Base-by-base conservation (phyloP, 371 early-diverging fungal species). In the Mortierella sp. region DNA sequence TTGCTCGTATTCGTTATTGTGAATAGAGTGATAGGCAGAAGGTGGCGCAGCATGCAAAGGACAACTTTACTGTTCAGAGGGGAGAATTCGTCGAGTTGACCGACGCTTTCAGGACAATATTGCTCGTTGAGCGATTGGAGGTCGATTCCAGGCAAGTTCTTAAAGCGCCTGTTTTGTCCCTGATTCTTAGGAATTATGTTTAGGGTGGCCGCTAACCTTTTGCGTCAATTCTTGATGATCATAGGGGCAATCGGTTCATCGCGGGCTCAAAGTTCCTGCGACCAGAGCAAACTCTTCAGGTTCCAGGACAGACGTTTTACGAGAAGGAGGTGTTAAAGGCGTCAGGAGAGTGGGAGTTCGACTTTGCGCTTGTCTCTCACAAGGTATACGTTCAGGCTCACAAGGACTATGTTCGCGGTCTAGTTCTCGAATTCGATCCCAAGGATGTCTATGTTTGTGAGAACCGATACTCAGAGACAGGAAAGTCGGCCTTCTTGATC, bases 361-460 rank as follows among this genome's bases (percentile, higher is more conserved):
- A 88, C 29, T 85, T 88, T 76, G 74, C 77, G 26, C 77, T 89
- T 1, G 85, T 89, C 13, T 70, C 73, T 41, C 88, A 85, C 66
- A 86, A 86, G 69, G 86, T 87, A 48, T 88, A 85, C 68, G 85
- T 89, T 13, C 80, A 90, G 68, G 85, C 89, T 4, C 87, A 86
- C 50, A 85, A 86, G 52, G 88, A 88, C 41, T 90, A 81, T 40
- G 77, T 89, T 45, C 85, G 85, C 22, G 85, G 81, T 19, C 79
- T 77, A 2, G 88, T 86, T 14, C 74, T 85, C 73, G 86, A 85
- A 19, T 88, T 84, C 70, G 81, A 84, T 24, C 73, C 86, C 24
- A 85, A 82, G 66, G 90, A 89, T 29, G 73, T 90, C 8, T 90
- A 80, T 66, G 76, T 90, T 14, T 89, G 89, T 69, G 90, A 90